These are phyloP conservation scores for Plasmodium gonderi DNA, from an alignment of 169 alveolate species.

Conservation along the genomic window DNA sequence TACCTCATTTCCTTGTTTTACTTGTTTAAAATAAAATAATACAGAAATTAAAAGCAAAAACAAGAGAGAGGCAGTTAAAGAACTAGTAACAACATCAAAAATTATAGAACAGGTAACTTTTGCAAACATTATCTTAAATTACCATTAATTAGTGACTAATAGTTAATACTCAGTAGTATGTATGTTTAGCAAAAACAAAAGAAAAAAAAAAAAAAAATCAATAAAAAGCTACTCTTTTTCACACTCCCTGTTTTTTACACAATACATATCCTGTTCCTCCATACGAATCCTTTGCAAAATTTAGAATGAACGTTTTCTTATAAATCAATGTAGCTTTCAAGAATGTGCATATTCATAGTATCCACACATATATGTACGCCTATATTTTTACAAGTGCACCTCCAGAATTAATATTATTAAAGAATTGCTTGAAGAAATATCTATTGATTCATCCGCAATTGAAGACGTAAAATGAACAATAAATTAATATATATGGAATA, in stretches of 20 bases:
- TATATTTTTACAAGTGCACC: slow-evolving; percentile 10
- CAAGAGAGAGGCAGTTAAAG: slow-evolving; percentile 34
- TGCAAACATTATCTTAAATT: neutral
- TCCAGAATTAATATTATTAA: slow-evolving; percentile 13
- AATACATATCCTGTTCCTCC: neutral
- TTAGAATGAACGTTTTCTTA: neutral
- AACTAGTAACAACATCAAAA: slow-evolving; percentile 9
- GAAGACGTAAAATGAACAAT: slow-evolving; percentile 14
- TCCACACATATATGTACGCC: neutral
- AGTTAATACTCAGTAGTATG: neutral
- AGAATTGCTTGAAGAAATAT: slow-evolving; percentile 43
- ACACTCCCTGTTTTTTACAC: neutral
- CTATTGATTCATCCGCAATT: neutral
- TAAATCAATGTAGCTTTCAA: neutral
- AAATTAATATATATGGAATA: neutral
- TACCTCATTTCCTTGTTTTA: neutral
- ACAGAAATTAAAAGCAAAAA: slow-evolving; percentile 48
- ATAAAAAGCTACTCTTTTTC: neutral
- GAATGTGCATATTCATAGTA: neutral
- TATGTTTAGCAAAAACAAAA: neutral
- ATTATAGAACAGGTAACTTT: slow-evolving; percentile 22
- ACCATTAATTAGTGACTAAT: neutral
- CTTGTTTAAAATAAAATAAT: neutral
- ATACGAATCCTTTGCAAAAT: neutral
- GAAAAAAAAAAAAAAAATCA: neutral